phyloP scores from a whole-genome alignment of 2,329 filamentous ascomycete species.

The Aureobasidium sp. region DNA sequence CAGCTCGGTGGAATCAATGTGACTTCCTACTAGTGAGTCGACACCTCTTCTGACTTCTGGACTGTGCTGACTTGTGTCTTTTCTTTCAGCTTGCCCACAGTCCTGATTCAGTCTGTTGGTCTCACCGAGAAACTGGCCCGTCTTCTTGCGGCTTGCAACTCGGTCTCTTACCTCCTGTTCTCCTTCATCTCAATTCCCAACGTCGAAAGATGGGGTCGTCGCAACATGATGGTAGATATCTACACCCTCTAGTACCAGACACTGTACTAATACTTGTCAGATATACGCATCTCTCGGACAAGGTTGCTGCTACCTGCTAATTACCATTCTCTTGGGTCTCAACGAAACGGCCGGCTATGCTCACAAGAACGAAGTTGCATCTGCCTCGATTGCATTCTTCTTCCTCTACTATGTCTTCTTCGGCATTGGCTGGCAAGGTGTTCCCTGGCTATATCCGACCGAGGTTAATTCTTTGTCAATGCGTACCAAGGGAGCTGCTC shows the following conservation, averaged over 20 bases:
- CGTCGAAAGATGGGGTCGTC: conserved; percentile 47
- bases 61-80: background rate
- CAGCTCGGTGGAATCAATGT: conserved; percentile 32
- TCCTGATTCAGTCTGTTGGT: conserved; percentile 53
- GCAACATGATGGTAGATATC: conserved; percentile 46
- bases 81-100: conserved; percentile 41
- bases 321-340: conserved; percentile 44
- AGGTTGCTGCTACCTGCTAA: conserved; percentile 45
- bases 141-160: conserved; percentile 51
- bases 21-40: conserved; percentile 37
- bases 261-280: no score
- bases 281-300: conserved; percentile 49
- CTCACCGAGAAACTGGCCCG: conserved; percentile 46
- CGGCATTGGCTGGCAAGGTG: conserved; percentile 44
- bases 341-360: conserved; percentile 29
- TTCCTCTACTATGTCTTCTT: conserved; percentile 51
- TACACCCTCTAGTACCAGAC: no score
- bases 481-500: conserved; percentile 42
- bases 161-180: conserved; percentile 44
- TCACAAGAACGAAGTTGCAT: conserved; percentile 26
- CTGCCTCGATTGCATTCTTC: conserved; percentile 44
- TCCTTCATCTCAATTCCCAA: conserved; percentile 41
- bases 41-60: background rate
- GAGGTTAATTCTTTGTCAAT: conserved; percentile 46
- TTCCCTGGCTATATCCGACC: conserved; percentile 31